Base-by-base conservation (phyloP, 148 eudicot genomes). In the Agrostemma githago region DNA sequence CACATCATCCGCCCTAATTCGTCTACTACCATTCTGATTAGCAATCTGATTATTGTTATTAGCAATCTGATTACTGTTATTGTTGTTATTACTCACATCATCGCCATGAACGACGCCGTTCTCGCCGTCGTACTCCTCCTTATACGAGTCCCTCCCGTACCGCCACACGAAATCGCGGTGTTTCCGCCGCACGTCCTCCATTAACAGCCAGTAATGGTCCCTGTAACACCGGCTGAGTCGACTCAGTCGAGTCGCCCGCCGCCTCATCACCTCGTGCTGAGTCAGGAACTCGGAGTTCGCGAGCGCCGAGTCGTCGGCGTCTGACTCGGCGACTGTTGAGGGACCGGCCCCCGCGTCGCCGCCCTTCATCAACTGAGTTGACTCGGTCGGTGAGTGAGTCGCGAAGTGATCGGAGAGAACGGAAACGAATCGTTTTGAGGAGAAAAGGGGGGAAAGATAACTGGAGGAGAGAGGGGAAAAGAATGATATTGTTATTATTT, bases 141-240 rank as follows among this genome's bases (percentile, higher is more conserved):
- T 71, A 26, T 66, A 79, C 4, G 86, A 88, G 60, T 89, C 81
- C 26, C 70, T 82, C 0, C 93, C 91, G 40, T 69, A 83, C 58
- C 70, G 78, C 96, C 91, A 89, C 11, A 77, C 70, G 65, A 76
- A 91, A 6, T 91, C 87, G 12, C 84, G 70, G 56, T 80, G 77
- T 72, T 86, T 87, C 43, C 53, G 14, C 61, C 81, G 80, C 14
- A 91, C 64, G 0, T 87, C 93, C 74, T 91, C 93, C 91, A 91
- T 87, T 38, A 91, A 67, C 19, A 77, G 40, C 96, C 96, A 91
- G 61, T 89, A 91, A 20, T 78, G 78, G 21, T 80, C 83, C 10
- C 82, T 79, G 81, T 87, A 91, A 43, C 83, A 80, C 61, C 72
- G 70, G 0, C 79, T 42, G 48, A 89, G 83, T 63, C 85, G 83